A percentile compares a stretch with the other conserved stretches of the same genome.
Evolutionary conservation across 2,329 filamentous ascomycete species (phyloP).

Genomic region (Blastomyces emzantsi): DNA sequence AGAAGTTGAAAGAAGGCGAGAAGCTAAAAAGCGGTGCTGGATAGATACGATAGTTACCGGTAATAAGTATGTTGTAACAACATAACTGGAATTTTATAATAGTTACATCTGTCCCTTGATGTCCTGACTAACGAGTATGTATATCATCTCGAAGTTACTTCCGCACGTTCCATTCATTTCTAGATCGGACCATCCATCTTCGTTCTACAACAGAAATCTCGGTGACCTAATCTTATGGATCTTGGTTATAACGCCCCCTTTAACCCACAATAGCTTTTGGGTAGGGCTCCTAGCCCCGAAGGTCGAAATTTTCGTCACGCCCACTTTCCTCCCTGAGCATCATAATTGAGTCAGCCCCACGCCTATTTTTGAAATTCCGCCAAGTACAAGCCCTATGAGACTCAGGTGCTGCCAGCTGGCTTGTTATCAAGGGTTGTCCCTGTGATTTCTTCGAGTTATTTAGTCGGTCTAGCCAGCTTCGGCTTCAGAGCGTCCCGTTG

Average conservation of each 20-base stretch:
- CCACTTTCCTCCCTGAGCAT: background rate
- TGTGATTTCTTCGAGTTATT: constrained; percentile 6
- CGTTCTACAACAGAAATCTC: background rate
- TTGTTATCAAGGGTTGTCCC: constrained; percentile 3
- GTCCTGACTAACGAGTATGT: background rate
- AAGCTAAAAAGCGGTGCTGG: background rate
- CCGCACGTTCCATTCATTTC: constrained; percentile 6
- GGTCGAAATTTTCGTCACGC: background rate
- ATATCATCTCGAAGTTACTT: background rate
- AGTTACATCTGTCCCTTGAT: background rate
- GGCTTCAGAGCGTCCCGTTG: constrained; percentile 1
- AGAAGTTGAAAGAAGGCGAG: background rate
- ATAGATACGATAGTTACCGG: background rate
- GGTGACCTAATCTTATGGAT: constrained; percentile 1
- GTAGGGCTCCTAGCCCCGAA: background rate
- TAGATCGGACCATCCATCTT: background rate
- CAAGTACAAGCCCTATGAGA: constrained; percentile 9
- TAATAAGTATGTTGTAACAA: background rate
- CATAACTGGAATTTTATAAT: background rate
- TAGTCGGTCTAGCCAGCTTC: background rate
- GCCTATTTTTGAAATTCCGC: background rate
- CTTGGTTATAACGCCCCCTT: background rate
- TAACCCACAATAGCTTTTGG: background rate
- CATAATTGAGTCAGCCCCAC: constrained; percentile 1
- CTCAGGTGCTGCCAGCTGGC: background rate